A percentile compares a stretch with the other conserved stretches of the same genome.
phyloP scores from a whole-genome alignment of 352 stramenopile genomes.

The Phytophthora cajani region DNA sequence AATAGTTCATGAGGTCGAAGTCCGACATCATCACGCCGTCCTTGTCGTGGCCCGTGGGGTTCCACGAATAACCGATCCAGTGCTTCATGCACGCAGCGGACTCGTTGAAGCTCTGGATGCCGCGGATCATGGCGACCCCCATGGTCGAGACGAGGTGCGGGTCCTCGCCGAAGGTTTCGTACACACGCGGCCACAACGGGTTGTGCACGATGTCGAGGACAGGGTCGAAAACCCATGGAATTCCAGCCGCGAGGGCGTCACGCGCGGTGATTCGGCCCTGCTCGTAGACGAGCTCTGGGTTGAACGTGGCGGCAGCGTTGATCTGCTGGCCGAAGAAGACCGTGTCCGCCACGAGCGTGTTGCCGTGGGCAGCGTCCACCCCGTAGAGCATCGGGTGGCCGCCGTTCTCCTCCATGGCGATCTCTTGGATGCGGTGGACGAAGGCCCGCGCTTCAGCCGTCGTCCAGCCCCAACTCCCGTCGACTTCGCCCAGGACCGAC shows the following conservation, averaged over 20 bases:
- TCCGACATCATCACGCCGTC: constrained; percentile 57
- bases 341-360: not conserved
- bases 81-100: constrained; percentile 58
- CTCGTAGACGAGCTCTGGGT: constrained; percentile 20
- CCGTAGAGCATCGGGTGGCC: constrained; percentile 2
- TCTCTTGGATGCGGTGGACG: not conserved
- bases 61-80: constrained; percentile 75
- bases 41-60: constrained; percentile 75
- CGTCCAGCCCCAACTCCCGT: not conserved
- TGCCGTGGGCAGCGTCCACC: not conserved
- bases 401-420: constrained; percentile 1
- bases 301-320: constrained; percentile 82
- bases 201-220: constrained; percentile 78
- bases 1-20: constrained; percentile 73
- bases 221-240: constrained; percentile 87
- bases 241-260: constrained; percentile 79
- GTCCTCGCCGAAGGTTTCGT: constrained; percentile 93
- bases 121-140: constrained; percentile 62
- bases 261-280: constrained; percentile 46
- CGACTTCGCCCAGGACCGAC: not conserved
- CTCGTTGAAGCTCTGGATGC: constrained; percentile 58
- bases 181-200: constrained; percentile 81
- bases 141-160: constrained; percentile 69
- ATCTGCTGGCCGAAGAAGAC: constrained; percentile 84
- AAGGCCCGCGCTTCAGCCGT: not conserved